These are phyloP conservation scores for Gnetum montanum DNA, from an alignment of 75 land plant genomes.

Conservation along the genomic window DNA sequence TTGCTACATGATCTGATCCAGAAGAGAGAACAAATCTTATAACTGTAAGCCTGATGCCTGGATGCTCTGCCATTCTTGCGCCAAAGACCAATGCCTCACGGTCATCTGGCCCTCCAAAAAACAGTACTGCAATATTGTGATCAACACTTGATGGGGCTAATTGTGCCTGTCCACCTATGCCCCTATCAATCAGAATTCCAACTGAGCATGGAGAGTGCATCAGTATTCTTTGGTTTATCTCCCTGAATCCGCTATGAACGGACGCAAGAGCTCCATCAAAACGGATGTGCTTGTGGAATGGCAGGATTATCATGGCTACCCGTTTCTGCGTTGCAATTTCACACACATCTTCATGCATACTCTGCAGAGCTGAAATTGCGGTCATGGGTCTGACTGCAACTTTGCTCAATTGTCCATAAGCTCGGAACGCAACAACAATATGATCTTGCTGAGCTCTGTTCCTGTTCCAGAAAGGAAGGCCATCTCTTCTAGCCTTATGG, in stretches of 20 bases:
- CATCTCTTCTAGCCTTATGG: slow-evolving; percentile 34
- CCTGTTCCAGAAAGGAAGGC: slow-evolving; percentile 33
- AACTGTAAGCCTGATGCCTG: slow-evolving; percentile 47
- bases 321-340: slow-evolving; percentile 40
- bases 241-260: slow-evolving; percentile 13
- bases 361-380: slow-evolving; percentile 44
- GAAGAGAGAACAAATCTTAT: slow-evolving; percentile 8
- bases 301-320: slow-evolving; percentile 41
- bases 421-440: slow-evolving; percentile 34
- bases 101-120: slow-evolving; percentile 75
- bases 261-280: slow-evolving; percentile 35
- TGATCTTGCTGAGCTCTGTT: slow-evolving; percentile 8
- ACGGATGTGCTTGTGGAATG: slow-evolving; percentile 49
- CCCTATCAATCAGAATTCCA: slow-evolving; percentile 59
- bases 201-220: slow-evolving; percentile 57
- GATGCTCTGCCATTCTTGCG: slow-evolving; percentile 62
- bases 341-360: slow-evolving; percentile 74
- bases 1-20: background rate
- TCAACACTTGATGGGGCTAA: slow-evolving; percentile 20
- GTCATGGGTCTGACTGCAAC: slow-evolving; percentile 60
- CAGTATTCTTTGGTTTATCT: slow-evolving; percentile 13
- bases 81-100: slow-evolving; percentile 63
- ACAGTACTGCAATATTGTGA: slow-evolving; percentile 20
- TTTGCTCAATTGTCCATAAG: slow-evolving; percentile 10
- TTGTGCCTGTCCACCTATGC: slow-evolving; percentile 31